A percentile compares a stretch with the other conserved stretches of the same genome.
These are phyloP conservation scores for Nidula microcarpa DNA, from an alignment of 768 basidiomycete species.

Conservation along the genomic window DNA sequence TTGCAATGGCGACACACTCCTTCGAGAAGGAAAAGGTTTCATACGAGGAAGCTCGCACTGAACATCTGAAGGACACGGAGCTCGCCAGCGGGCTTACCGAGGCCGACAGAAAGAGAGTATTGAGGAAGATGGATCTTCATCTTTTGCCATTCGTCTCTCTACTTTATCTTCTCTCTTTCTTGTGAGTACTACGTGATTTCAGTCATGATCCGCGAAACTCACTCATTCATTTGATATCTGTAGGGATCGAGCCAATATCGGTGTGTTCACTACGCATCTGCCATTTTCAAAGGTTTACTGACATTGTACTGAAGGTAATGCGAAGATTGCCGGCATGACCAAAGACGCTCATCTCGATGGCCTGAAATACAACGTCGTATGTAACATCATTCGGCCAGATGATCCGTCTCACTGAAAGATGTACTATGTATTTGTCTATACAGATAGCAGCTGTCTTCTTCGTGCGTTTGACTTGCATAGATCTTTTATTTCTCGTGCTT, in stretches of 20 bases:
- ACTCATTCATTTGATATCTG: background rate
- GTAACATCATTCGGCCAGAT: background rate
- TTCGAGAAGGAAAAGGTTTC: background rate
- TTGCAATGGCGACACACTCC: background rate
- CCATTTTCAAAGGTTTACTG: background rate
- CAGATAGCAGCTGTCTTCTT: background rate
- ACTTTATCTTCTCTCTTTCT: background rate
- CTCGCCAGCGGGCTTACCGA: background rate
- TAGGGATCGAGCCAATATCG: conserved; percentile 22
- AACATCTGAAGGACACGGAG: background rate
- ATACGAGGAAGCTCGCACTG: background rate
- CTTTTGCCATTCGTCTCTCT: background rate
- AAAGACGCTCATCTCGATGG: conserved; percentile 17
- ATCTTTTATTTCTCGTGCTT: background rate
- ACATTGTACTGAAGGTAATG: conserved; percentile 11
- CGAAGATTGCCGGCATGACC: conserved; percentile 21
- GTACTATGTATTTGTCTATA: background rate
- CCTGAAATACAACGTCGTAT: conserved; percentile 19
- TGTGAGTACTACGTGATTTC: background rate
- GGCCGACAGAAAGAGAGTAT: background rate
- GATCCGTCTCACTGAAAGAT: background rate
- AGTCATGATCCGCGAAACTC: background rate
- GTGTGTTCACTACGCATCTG: conserved; percentile 4
- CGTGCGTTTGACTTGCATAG: background rate
- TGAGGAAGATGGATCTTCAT: background rate